Evolutionary conservation across 176 grass and related monocot genomes (phyloP).

Genomic region (Puccinellia tenuiflora): DNA sequence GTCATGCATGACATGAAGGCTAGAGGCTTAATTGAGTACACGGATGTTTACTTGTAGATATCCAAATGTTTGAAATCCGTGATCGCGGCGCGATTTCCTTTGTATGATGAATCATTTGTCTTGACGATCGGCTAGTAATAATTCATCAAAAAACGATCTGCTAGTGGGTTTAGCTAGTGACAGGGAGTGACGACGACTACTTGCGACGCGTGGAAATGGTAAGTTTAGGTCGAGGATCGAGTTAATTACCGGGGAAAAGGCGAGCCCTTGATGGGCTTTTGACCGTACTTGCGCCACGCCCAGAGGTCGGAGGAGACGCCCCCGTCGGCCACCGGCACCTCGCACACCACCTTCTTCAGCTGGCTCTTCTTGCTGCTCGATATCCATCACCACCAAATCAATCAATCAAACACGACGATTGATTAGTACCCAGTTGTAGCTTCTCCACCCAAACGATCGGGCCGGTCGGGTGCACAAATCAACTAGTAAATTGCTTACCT

Average conservation of each 20-base stretch:
- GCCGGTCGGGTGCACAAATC: too few relatives aligned
- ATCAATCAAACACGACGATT: not conserved
- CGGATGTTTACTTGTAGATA: not conserved
- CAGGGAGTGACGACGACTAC: not conserved
- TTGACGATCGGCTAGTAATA: too few relatives aligned
- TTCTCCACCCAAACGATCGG: not conserved
- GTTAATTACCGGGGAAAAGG: conserved; percentile 77
- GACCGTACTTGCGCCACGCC: conserved; percentile 99
- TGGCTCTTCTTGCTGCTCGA: conserved; percentile 73
- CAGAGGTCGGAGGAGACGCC: conserved; percentile 69
- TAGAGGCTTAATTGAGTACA: not conserved
- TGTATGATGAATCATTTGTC: not conserved
- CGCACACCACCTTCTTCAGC: conserved; percentile 77
- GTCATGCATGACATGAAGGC: not conserved
- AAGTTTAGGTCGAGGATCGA: not conserved
- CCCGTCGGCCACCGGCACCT: conserved; percentile 69
- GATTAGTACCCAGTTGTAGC: not conserved
- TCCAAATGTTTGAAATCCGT: not conserved
- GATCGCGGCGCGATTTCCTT: not conserved
- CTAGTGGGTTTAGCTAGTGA: not conserved
- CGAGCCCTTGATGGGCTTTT: conserved; percentile 98
- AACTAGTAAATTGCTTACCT: conserved; percentile 2
- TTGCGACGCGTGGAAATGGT: conserved; percentile 14
- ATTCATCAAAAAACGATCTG: too few relatives aligned
- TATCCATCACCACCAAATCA: not conserved